Base-by-base conservation (phyloP, 2,329 filamentous ascomycete species). In the Phaeosphaeriaceae sp. region DNA sequence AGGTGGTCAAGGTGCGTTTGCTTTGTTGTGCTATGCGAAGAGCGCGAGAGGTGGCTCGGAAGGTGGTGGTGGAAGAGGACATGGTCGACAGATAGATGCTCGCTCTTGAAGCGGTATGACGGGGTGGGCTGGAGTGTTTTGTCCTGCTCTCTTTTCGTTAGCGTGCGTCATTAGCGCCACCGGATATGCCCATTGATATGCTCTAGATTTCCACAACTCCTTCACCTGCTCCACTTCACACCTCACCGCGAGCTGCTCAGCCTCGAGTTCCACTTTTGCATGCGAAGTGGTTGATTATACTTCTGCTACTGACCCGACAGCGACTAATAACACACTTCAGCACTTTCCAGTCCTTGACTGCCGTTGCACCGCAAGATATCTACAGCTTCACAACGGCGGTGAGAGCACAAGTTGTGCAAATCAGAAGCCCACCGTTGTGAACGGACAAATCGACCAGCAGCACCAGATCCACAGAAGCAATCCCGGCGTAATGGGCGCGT, bases 1-100 rank as follows among this genome's bases (percentile, higher is more conserved):
- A 68, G 49, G 66, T 62, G 59, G 57, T 63, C 57, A 77, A 73
- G 49, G 50, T 61, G 60, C 73, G 71, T 54, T 53, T 49, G 49
- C 56, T 54, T 58, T 51, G 54, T 53, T 51, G 58, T 57, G 53
- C 22, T 13, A 25, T 19, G 15, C 31, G 24, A n/a, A 53, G 22
- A 21, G 54, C 60, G 57, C 31, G 44, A 17, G 33, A 42, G 21
- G 25, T 53, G 59, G 55, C 50, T 50, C 55, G 56, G 58, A 61
- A 52, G 51, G 42, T 58, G 56, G 57, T 60, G 61, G 63, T 66
- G 65, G 45, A 60, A 41, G 63, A 61, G 66, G 68, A 65, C 73
- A 75, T 76, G 63, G 59, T 73, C 70, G 64, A 61, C 58, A 60
- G 60, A 51, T 51, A 52, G 59, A 36, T 36, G 31, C 31, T 36